phyloP scores from a whole-genome alignment of 2,329 filamentous ascomycete species.

The Apiospora marii region DNA sequence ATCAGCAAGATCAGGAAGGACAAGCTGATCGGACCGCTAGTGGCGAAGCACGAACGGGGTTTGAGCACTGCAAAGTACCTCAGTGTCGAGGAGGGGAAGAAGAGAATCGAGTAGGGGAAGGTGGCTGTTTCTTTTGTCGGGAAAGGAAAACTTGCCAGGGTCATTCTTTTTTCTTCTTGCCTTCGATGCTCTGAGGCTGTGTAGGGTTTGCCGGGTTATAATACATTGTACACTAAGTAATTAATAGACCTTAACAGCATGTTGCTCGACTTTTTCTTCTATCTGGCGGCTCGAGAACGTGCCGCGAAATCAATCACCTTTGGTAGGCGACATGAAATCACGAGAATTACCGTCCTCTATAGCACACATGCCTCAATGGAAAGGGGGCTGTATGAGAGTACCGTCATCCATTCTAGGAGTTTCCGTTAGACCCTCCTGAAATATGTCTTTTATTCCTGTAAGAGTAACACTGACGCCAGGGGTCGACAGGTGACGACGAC shows the following conservation, averaged over 20 bases:
- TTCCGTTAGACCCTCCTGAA: too few relatives aligned
- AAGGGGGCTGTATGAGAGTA: neutral
- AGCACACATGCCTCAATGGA: neutral
- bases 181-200: constrained; percentile 13
- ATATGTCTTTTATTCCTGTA: too few relatives aligned
- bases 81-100: constrained; percentile 96
- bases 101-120: constrained; percentile 80
- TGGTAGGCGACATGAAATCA: neutral
- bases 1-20: constrained; percentile 84
- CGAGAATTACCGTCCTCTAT: neutral
- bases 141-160: neutral
- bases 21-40: constrained; percentile 77
- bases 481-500: neutral
- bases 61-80: constrained; percentile 83
- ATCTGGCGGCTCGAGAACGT: neutral
- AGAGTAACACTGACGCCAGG: too few relatives aligned
- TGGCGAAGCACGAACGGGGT: constrained; percentile 80
- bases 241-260: constrained; percentile 3
- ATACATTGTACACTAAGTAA: constrained; percentile 4
- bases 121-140: neutral
- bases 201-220: constrained; percentile 6
- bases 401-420: too few relatives aligned
- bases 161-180: constrained; percentile 1
- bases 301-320: neutral
- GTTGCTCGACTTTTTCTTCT: neutral